phyloP scores from a whole-genome alignment of 495 filamentous ascomycete species.

The Geopyxis carbonaria region DNA sequence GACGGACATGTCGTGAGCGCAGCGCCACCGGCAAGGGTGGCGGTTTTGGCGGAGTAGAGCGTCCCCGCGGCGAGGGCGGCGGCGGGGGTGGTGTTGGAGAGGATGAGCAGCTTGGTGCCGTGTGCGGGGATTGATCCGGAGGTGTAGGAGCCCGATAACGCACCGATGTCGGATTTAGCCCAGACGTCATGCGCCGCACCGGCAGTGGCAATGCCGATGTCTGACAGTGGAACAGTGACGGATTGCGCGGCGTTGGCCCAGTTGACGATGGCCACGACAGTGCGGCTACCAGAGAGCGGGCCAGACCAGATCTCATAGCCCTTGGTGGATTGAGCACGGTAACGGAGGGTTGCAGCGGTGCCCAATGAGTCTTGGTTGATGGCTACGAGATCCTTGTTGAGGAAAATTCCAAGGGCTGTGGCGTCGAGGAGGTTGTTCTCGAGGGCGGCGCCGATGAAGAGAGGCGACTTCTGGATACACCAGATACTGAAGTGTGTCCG shows the following conservation, averaged over 20 bases:
- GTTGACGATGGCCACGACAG: constrained; percentile 32
- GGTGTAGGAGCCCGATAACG: constrained; percentile 29
- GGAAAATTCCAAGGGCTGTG: constrained; percentile 28
- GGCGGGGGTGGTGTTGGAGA: constrained; percentile 15
- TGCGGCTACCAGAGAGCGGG: constrained; percentile 27
- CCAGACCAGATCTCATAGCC: constrained; percentile 36
- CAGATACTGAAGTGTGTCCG: constrained; percentile 41
- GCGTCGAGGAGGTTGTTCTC: constrained; percentile 15
- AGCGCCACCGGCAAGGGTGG: too few species aligned
- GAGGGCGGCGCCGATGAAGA: constrained; percentile 36
- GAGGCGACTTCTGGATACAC: constrained; percentile 40
- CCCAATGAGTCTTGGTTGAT: constrained; percentile 40
- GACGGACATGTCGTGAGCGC: too few species aligned
- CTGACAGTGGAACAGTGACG: constrained; percentile 28
- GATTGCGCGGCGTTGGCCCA: constrained; percentile 29
- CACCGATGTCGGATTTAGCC: constrained; percentile 21
- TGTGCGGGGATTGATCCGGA: constrained; percentile 28
- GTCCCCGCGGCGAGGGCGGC: constrained; percentile 25
- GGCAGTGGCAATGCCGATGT: constrained; percentile 29
- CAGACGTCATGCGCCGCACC: constrained; percentile 31
- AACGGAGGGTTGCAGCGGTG: constrained; percentile 27
- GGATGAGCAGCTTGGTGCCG: constrained; percentile 31
- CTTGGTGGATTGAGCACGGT: constrained; percentile 23
- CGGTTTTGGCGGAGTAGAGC: too few species aligned
- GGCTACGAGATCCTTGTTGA: constrained; percentile 34